Evolutionary conservation across 768 basidiomycete species (phyloP), one percentile per base, ranked within the genome.

Genomic region (Gyrodon lividus): DNA sequence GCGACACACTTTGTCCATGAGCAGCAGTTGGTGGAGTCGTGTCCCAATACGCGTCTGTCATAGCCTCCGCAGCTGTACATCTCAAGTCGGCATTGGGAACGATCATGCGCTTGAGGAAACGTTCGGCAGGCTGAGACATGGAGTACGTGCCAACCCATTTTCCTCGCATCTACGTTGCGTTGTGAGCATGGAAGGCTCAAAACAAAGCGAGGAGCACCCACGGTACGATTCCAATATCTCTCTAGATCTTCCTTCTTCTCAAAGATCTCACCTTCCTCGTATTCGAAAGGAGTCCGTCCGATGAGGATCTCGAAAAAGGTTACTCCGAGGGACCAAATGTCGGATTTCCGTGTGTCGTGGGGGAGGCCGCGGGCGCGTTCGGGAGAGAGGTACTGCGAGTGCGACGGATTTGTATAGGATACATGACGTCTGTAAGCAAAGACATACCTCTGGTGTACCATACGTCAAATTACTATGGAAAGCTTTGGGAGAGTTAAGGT

Each of bases 251-350:
- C 90, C 60, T 87, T 84, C 13, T 83, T 87, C 7, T 77, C 72
- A 57, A 94, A 87, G 53, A 86, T 78, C 62, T 95, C 90, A 6
- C 84, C 83, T 57, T 91, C 89, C 35, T 81, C 78, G 56, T 87
- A 65, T 66, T 94, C 89, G 62, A 98, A 98, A 2, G 95, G 94
- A 2, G 96, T 98, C 9, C 96, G 80, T 1, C 95, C 95, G 20
- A 86, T 74, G 28, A 98, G 79, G 54, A 99, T 89, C 69, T 99
- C 96, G 66, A 97, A 99, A 67, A 98, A 89, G 0, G 95, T 92
- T 23, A 96, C 74, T 42, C 87, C 87, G 3, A 90, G 82, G n/a
- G 88, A 84, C 86, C 87, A 91, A 40, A 92, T 74, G 56, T 89
- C 96, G 0, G 89, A 87, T 70, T 93, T 89, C 40, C 96, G 86